Base-by-base conservation (phyloP, 2,329 filamentous ascomycete genomes). In the Blastomyces emzantsi region DNA sequence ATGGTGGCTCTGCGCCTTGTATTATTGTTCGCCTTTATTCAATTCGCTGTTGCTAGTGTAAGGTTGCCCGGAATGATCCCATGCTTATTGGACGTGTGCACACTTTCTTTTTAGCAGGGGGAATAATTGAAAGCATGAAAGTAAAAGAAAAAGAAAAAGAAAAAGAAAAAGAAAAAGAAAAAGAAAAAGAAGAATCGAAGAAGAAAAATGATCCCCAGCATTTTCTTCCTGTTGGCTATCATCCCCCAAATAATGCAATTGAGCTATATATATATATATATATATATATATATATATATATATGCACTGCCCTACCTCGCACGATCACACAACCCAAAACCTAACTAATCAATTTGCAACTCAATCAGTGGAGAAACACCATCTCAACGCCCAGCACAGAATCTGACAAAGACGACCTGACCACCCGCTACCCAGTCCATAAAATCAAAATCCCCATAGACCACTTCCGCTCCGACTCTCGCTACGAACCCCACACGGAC, bases 401-500 rank as follows among this genome's bases (percentile, higher is more conserved):
- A n/a, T 19, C 52, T 11, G 43, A 51, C 30, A 52, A 55, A 19
- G 36, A 41, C 3, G 65, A 73, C 62, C 66, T 69, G 52, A 60
- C 43, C 36, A 64, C 65, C 19, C 62, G 69, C 19, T 84, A 82
- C 68, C 77, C 81, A 2, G 78, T 74, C 36, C 71, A 82, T 70
- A 83, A 82, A 66, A 72, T 86, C 64, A 80, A 81, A 0, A 80
- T 83, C 1, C 84, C 83, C 0, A 79, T 95, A 43, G 90, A 96
- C 74, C 90, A 94, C 72, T 95, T 94, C 77, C 89, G 89, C 75
- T 90, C 93, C 70, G 87, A 92, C 62, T 83, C 85, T 1, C 78
- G 81, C 59, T 95, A 95, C 72, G 89, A 87, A 73, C 90, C 91
- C 45, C 90, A 95, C 74, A 85, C 82, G 9, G 78, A 88, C 68